Evolutionary conservation across 495 filamentous ascomycete genomes (phyloP), one percentile per base, ranked within the genome.

Genomic region (Penicillium riverlandense): DNA sequence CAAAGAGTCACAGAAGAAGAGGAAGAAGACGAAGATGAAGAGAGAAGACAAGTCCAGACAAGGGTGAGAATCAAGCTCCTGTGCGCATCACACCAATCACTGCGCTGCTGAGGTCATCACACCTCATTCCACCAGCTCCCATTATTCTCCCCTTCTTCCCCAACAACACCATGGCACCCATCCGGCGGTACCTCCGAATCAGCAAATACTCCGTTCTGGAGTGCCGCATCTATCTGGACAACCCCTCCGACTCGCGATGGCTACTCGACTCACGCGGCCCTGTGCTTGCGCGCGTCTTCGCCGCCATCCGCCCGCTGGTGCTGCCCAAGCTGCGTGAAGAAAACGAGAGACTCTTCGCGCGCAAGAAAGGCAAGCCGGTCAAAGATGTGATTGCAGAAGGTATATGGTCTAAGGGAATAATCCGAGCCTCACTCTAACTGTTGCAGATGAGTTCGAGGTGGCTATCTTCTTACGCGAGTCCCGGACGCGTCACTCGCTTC

Each of bases 191-290:
- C 53, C 78, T 92, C 42, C 76, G 87, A 37, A 90, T 92, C 45
- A 86, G 82, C 46, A 85, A 89, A 58, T 85, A 86, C 63, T 94
- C 92, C 12, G 89, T 96, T 43, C 77, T 98, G 37, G 92, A 98
- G 75, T 86, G 84, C 39, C 88, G 91, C 34, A 91, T 98, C 54
- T 98, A 96, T 65, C 80, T 96, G 36, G 92, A 96, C 45, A 88
- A 86, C 44, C 92, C 92, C 2, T 78, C 85, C 7, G 82, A 94
- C 36, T 76, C 82, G 34, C 72, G 81, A 47, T 98, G 92, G 92
- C 81, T 98, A 8, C 76, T 95, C 37, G 50, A 61, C 38, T 63
- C 82, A 12, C 76, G 80, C 37, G 71, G 86, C 47, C 81, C 84
- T 1, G 75, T 89, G 28, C 77, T 98, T 8, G 83, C 82, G 10